Percentiles rank a stretch among this genome's conserved stretches.
phyloP scores from a whole-genome alignment of 2,329 filamentous ascomycete genomes.

The Scopulariopsis brevicaulis region DNA sequence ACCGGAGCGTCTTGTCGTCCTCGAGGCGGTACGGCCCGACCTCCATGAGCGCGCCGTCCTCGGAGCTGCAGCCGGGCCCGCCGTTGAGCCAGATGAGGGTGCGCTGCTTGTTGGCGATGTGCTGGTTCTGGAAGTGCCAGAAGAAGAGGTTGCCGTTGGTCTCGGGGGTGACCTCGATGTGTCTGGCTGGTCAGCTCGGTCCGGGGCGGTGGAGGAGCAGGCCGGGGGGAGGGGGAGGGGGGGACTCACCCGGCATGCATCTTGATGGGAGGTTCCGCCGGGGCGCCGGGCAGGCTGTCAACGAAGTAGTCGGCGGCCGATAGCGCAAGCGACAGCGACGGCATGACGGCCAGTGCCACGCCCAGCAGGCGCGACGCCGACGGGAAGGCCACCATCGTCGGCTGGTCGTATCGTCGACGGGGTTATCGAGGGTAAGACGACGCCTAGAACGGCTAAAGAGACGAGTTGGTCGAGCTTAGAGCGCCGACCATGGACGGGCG shows the following conservation, averaged over 20 bases:
- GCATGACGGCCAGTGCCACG: conserved; percentile 23
- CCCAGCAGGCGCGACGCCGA: conserved; percentile 10
- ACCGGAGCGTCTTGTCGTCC: conserved; percentile 56
- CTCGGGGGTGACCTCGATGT: conserved; percentile 79
- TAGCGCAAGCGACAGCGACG: conserved; percentile 18
- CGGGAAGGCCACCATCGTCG: not conserved
- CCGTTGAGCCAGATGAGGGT: conserved; percentile 97
- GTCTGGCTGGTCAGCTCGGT: conserved; percentile 37
- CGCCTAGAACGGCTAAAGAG: not conserved
- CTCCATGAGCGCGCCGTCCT: conserved; percentile 94
- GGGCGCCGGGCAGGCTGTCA: conserved; percentile 71
- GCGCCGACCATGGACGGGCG: not conserved
- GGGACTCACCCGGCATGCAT: conserved; percentile 89
- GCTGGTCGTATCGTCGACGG: not conserved
- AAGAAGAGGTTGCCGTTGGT: conserved; percentile 94
- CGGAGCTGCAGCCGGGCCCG: conserved; percentile 91
- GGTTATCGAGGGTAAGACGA: not conserved
- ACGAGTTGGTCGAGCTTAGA: not conserved
- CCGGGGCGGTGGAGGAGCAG: not conserved
- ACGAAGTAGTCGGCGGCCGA: conserved; percentile 76
- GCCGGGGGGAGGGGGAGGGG: not conserved
- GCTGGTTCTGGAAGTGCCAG: conserved; percentile 93
- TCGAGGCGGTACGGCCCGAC: conserved; percentile 85
- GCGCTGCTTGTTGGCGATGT: conserved; percentile 83
- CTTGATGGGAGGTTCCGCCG: conserved; percentile 65